Percentiles rank a stretch among this genome's conserved stretches.
Evolutionary conservation across 345 rosid genomes (phyloP).

Genomic region (Eucalyptus regnans): DNA sequence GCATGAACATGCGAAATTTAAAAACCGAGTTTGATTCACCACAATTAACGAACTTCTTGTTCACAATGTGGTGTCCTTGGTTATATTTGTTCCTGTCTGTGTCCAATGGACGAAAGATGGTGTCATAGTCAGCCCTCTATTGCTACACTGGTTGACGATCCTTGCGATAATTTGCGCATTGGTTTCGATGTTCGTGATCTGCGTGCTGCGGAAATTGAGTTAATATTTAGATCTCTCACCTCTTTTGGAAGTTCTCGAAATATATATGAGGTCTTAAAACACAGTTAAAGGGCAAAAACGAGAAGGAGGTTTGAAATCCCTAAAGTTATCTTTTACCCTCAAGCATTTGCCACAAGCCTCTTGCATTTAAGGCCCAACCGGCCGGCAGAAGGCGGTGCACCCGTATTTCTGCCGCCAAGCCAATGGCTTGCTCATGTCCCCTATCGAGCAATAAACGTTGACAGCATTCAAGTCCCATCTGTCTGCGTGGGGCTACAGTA

Average conservation of each 20-base stretch:
- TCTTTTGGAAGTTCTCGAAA: background rate
- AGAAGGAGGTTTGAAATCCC: background rate
- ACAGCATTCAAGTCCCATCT: conserved; percentile 36
- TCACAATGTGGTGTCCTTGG: conserved; percentile 11
- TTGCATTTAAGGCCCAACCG: conserved; percentile 44
- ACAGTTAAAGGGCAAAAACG: background rate
- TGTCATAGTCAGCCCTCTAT: conserved; percentile 36
- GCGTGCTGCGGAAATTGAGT: background rate
- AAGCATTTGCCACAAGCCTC: conserved; percentile 46
- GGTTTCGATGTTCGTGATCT: conserved; percentile 39
- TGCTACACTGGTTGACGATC: conserved; percentile 50
- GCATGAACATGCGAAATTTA: background rate
- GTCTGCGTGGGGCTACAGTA: conserved; percentile 18
- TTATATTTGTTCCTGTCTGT: conserved; percentile 19
- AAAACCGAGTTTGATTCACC: background rate
- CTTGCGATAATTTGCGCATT: conserved; percentile 30
- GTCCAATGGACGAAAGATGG: too few relatives aligned
- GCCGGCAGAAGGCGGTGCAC: conserved; percentile 63
- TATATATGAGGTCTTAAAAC: background rate
- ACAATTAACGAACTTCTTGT: conserved; percentile 18
- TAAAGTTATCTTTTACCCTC: conserved; percentile 3
- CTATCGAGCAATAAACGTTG: conserved; percentile 40
- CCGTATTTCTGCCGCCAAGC: conserved; percentile 47
- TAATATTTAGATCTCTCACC: background rate
- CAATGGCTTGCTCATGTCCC: conserved; percentile 46